Evolutionary conservation across 306 rosid species (phyloP), one percentile per base, ranked within the genome.

Genomic region (Inga laurina): DNA sequence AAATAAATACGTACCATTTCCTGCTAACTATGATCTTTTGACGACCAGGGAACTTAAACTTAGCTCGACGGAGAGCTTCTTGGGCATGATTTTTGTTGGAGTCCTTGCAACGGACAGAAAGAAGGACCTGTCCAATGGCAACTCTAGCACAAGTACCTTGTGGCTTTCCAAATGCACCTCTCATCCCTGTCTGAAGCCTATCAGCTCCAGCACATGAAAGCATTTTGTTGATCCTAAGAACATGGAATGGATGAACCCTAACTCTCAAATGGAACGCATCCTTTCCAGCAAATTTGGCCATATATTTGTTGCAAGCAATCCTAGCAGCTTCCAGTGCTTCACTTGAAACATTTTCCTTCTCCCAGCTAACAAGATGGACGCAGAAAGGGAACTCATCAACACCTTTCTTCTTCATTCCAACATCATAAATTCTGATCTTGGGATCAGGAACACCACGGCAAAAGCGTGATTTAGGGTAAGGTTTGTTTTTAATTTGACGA

Each of bases 131-230:
- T 10, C 97, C 97, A 39, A 93, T 93, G 57, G 87, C 88, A 19
- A 93, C 95, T 41, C 97, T 86, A 13, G 97, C 95, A 74, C 95
- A 91, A 0, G 88, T 84, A 0, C 97, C 97, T 12, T 73, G 94
- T 19, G 97, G 97, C 87, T 91, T 93, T 48, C 90, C 88, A 74
- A 85, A 94, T 1, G 98, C 98, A 56, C 97, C 97, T 49, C 97
- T 91, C 97, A 94, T 94, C 0, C 98, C 97, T 32, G 97, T 94
- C 87, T 94, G 97, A 68, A 94, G 98, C 98, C 98, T 94, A 90
- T 85, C 87, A 67, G 84, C 89, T 77, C 91, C 89, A 54, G 88
- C 87, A 70, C 89, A 83, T 6, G 87, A 87, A 84, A 87, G 97
- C 97, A 94, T 94, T 81, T 94, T 94, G 88, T 94, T 94, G 73